Evolutionary conservation across 345 rosid genomes (phyloP).

Genomic region (Euphorbia lathyris): DNA sequence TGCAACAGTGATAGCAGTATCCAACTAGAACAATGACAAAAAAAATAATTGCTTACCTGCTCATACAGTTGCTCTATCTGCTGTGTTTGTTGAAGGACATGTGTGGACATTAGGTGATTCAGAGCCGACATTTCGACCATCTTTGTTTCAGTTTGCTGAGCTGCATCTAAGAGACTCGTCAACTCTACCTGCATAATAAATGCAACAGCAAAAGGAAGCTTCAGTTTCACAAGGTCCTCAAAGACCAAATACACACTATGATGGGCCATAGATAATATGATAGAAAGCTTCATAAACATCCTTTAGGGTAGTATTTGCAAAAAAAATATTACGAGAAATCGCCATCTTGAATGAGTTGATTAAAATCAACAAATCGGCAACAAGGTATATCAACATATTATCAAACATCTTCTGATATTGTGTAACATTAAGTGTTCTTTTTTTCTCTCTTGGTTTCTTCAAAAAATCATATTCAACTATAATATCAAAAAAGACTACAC

Average conservation of each 20-base stretch:
- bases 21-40: neutral
- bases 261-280: neutral
- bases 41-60: conserved; percentile 52
- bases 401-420: neutral
- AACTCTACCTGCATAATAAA: conserved; percentile 67
- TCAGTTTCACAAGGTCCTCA: conserved; percentile 6
- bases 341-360: neutral
- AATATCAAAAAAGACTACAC: neutral
- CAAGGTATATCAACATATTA: neutral
- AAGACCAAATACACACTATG: conserved; percentile 6
- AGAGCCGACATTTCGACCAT: conserved; percentile 99
- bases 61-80: conserved; percentile 85
- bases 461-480: neutral
- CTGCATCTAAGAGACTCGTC: conserved; percentile 78
- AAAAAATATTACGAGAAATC: neutral
- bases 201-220: conserved; percentile 13
- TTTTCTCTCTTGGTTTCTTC: neutral
- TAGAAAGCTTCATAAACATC: neutral
- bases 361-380: neutral
- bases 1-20: neutral
- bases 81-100: conserved; percentile 91
- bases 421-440: too few species aligned
- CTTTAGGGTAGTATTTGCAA: neutral
- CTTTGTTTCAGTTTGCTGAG: conserved; percentile 84
- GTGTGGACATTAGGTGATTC: conserved; percentile 93